Evolutionary conservation across 345 rosid genomes (phyloP).

Genomic region (Linum tenue): DNA sequence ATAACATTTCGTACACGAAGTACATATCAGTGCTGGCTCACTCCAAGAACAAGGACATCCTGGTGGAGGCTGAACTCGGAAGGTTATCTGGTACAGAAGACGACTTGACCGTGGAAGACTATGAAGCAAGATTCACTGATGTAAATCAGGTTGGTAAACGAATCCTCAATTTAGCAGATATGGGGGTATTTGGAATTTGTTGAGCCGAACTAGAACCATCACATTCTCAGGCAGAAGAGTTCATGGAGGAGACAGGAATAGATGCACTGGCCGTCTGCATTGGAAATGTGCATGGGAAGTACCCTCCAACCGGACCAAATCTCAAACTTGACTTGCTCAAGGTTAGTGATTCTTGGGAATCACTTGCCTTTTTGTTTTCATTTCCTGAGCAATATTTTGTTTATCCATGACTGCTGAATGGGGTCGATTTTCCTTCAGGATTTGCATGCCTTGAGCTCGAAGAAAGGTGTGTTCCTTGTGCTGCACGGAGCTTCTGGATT

Average conservation of each 20-base stretch:
- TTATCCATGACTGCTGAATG: not conserved
- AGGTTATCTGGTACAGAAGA: slow-evolving; percentile 94
- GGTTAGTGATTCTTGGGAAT: slow-evolving; percentile 25
- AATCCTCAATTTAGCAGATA: not conserved
- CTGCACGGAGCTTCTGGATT: slow-evolving; percentile 98
- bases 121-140: slow-evolving; percentile 84
- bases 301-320: slow-evolving; percentile 77
- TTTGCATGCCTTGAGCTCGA: slow-evolving; percentile 46
- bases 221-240: slow-evolving; percentile 64
- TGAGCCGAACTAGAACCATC: slow-evolving; percentile 6
- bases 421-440: slow-evolving; percentile 30
- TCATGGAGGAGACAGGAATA: slow-evolving; percentile 69
- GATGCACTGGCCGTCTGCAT: slow-evolving; percentile 93
- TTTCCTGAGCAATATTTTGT: not conserved
- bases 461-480: slow-evolving; percentile 74
- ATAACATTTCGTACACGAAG: slow-evolving; percentile 70
- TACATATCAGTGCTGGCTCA: slow-evolving; percentile 56
- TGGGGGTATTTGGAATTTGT: not conserved
- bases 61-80: slow-evolving; percentile 95
- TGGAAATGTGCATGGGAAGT: slow-evolving; percentile 97
- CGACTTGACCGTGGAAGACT: slow-evolving; percentile 86
- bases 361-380: not conserved
- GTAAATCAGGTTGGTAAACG: slow-evolving; percentile 47
- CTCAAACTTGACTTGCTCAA: slow-evolving; percentile 79
- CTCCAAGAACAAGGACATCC: slow-evolving; percentile 47